Conservation (phyloP, 2,329 filamentous ascomycete species). For the Pseudogymnoascus verrucosus region DNA sequence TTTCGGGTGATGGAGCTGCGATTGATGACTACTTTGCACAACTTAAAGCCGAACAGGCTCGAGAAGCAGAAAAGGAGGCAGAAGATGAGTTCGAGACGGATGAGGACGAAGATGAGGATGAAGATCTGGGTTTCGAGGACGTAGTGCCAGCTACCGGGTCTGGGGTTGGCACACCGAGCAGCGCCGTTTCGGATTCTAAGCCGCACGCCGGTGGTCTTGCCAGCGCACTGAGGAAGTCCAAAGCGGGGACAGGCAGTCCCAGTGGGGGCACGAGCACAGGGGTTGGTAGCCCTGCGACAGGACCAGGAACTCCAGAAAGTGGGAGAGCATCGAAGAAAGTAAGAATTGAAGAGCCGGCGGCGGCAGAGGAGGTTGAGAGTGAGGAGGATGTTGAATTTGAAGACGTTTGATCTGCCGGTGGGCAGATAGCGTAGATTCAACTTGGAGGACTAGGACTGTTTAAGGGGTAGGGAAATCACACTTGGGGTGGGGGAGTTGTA, state of each 20-base stretch:
- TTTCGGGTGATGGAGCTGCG: conserved; percentile 46
- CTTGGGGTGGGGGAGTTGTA: not conserved
- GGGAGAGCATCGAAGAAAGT: conserved; percentile 49
- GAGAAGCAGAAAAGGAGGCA: conserved; percentile 39
- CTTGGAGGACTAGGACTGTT: not conserved
- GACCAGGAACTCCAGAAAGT: conserved; percentile 33
- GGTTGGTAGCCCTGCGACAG: conserved; percentile 27
- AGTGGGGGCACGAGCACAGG: conserved; percentile 26
- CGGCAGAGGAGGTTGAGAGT: conserved; percentile 36
- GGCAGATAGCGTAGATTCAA: not conserved
- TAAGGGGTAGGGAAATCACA: not conserved
- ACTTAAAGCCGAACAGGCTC: conserved; percentile 53
- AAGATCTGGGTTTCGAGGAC: conserved; percentile 40
- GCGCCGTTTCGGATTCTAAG: conserved; percentile 12
- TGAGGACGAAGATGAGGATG: conserved; percentile 38
- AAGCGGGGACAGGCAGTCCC: conserved; percentile 16
- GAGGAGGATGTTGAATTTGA: conserved; percentile 53
- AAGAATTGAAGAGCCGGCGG: conserved; percentile 42
- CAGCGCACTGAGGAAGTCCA: conserved; percentile 25
- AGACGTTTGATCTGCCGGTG: conserved; percentile 35
- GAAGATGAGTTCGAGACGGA: conserved; percentile 45
- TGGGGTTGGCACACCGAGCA: conserved; percentile 22
- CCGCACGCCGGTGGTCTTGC: conserved; percentile 14
- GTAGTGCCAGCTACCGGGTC: conserved; percentile 25
- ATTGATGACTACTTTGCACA: conserved; percentile 62